Conservation (phyloP, 2,329 filamentous ascomycete genomes). For the Aspergillus sp. region DNA sequence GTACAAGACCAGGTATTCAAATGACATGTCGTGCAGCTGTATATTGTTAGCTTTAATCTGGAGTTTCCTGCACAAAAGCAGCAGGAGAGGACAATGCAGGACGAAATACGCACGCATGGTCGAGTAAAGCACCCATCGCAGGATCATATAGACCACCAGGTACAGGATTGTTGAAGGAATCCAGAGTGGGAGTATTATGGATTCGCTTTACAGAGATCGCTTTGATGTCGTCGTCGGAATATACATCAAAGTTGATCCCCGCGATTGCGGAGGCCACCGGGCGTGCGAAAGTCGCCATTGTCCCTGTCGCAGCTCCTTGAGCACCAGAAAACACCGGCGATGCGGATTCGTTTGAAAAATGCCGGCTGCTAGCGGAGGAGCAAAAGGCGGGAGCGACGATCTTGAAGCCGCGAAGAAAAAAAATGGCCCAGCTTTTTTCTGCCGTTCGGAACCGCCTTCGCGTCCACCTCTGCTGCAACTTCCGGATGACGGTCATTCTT, state of each 20-base stretch:
- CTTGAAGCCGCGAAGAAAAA: constrained; percentile 28
- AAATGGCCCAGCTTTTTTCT: constrained; percentile 42
- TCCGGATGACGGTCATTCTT: constrained; percentile 4
- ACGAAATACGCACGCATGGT: constrained; percentile 67
- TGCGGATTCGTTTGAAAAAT: constrained; percentile 19
- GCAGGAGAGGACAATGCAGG: constrained; percentile 8
- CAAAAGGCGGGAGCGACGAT: constrained; percentile 26
- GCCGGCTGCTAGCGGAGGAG: constrained; percentile 20
- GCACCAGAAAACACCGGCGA: constrained; percentile 34
- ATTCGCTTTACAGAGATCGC: constrained; percentile 91
- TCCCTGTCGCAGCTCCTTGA: constrained; percentile 33
- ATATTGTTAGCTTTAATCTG: constrained; percentile 21
- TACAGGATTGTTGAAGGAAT: constrained; percentile 83
- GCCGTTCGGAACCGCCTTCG: constrained; percentile 33
- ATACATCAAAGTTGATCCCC: constrained; percentile 85
- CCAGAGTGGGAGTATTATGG: constrained; percentile 91
- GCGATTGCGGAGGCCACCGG: constrained; percentile 81
- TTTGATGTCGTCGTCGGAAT: constrained; percentile 79
- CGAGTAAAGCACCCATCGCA: constrained; percentile 85
- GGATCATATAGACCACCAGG: constrained; percentile 91
- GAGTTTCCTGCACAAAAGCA: constrained; percentile 9
- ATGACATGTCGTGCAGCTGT: constrained; percentile 88
- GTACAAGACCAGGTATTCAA: constrained; percentile 79
- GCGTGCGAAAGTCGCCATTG: constrained; percentile 57
- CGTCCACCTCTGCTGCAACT: constrained; percentile 16